Evolutionary conservation across 2,329 filamentous ascomycete genomes (phyloP).

Genomic region (Diaporthe destruens): DNA sequence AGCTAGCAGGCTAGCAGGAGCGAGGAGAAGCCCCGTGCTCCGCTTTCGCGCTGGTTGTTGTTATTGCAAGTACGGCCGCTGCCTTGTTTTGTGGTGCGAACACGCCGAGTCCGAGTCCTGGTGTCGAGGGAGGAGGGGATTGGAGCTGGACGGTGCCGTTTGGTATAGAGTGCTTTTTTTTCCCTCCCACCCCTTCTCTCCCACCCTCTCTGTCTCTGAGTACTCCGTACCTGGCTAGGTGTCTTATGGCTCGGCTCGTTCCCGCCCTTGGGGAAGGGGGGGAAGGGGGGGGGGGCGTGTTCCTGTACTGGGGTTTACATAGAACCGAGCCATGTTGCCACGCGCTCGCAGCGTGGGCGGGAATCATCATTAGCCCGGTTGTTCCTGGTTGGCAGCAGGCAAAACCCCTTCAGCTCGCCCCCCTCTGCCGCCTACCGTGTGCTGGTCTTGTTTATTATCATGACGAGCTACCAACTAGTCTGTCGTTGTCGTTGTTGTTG

Average conservation of each 20-base stretch:
- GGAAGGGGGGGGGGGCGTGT: no score
- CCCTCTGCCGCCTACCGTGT: neutral
- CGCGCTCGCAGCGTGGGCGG: slow-evolving; percentile 14
- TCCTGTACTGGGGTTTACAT: neutral
- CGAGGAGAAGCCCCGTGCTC: neutral
- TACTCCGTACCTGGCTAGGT: neutral
- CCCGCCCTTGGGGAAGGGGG: neutral
- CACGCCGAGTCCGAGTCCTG: neutral
- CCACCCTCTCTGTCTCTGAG: neutral
- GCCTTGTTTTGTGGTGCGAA: slow-evolving; percentile 27
- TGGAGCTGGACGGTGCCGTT: slow-evolving; percentile 14
- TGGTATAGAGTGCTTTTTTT: slow-evolving; percentile 10
- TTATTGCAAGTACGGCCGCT: slow-evolving; percentile 1
- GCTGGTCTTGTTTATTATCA: neutral
- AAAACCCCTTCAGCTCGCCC: slow-evolving; percentile 17
- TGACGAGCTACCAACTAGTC: neutral
- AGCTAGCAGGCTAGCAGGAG: neutral
- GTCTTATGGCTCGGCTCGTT: slow-evolving; percentile 29
- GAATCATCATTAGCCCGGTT: neutral
- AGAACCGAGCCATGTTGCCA: neutral
- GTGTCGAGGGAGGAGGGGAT: neutral
- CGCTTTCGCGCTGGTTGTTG: slow-evolving; percentile 10
- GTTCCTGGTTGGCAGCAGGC: slow-evolving; percentile 32
- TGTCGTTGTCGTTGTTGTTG: neutral
- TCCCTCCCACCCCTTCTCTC: no score